Base-by-base conservation (phyloP, 2,329 filamentous ascomycete genomes). In the Trichoderma atrobrunneum region DNA sequence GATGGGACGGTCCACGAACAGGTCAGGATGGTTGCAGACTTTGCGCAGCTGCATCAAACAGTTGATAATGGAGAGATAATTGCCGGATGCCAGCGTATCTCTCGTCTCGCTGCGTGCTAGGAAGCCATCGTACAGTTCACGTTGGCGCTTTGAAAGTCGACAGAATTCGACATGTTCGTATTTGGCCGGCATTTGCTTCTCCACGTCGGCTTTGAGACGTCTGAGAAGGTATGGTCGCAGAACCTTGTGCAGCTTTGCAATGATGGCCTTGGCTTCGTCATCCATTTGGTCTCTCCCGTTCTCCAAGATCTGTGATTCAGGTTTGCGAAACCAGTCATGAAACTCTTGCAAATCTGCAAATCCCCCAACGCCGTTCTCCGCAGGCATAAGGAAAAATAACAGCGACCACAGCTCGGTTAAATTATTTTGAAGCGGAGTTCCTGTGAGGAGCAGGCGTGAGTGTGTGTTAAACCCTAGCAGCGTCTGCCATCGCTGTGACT, bases 151-250 rank as follows among this genome's bases (percentile, higher is more conserved):
- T 7, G 95, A 98, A 5, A 99, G 86, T 59, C 95, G 92, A 81
- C 96, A 99, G 78, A 97, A 95, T 75, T 98, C 93, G 24, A 99
- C 94, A 78, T 98, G 95, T 81, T 99, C 97, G 78, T 97, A 97
- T 81, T 99, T 99, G 73, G 90, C 95, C 0, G 97, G 96, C 93
- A 99, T 97, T 80, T 99, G 96, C 83, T 98, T 98, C 83, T 99
- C 97, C 7, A 99, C 96, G 78, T 99, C 96, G 59, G 94, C 93
- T 82, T 99, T 99, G 72, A 99, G 85, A 71, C 96, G 90, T 66
- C 96, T 91, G 7, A 99, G 87, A 12, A 99, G 87, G 78, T 98
- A 98, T 0, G 96, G 96, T 2, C 97, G 90, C 11, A 99, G 86
- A 26, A 98, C 94, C 76, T 97, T 94, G 83, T 99, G 97, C 5